Conservation (phyloP, 73 alveolate genomes). For the Paramecium pentaurelia region DNA sequence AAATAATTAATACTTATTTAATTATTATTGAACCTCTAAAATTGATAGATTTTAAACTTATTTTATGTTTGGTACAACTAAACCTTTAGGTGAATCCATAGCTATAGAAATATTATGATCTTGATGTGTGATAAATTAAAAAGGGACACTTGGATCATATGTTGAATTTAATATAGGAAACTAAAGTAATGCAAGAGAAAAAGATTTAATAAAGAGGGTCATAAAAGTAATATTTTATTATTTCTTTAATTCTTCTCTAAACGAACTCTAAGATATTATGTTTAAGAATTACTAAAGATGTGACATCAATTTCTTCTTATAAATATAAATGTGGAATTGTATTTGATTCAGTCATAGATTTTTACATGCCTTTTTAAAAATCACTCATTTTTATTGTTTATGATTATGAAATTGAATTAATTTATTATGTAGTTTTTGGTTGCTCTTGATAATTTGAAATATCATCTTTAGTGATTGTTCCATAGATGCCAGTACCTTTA, state of each 20-base stretch:
- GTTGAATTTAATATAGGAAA: constrained; percentile 73
- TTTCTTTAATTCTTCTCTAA: constrained; percentile 70
- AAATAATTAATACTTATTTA: background rate
- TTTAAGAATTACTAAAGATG: constrained; percentile 38
- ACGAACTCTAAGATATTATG: background rate
- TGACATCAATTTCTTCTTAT: constrained; percentile 75
- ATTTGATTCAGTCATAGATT: constrained; percentile 75
- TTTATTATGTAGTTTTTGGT: background rate
- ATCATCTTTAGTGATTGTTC: constrained; percentile 21
- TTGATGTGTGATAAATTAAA: constrained; percentile 68
- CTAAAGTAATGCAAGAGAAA: constrained; percentile 73
- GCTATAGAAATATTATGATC: constrained; percentile 88
- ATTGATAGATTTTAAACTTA: constrained; percentile 73
- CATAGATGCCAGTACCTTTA: background rate
- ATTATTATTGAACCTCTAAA: constrained; percentile 70
- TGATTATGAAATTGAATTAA: background rate
- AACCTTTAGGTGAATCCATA: constrained; percentile 84
- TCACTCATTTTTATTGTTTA: constrained; percentile 64
- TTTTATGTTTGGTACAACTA: constrained; percentile 82
- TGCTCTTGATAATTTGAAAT: background rate
- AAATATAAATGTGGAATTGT: constrained; percentile 79
- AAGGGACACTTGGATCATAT: constrained; percentile 62
- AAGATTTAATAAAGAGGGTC: constrained; percentile 85
- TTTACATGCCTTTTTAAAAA: constrained; percentile 76
- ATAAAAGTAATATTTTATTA: constrained; percentile 67